A percentile compares a stretch with the other conserved stretches of the same genome.
These are phyloP conservation scores for Ogataea nakhonphanomensis DNA, from an alignment of 805 yeast genomes.

Conservation along the genomic window DNA sequence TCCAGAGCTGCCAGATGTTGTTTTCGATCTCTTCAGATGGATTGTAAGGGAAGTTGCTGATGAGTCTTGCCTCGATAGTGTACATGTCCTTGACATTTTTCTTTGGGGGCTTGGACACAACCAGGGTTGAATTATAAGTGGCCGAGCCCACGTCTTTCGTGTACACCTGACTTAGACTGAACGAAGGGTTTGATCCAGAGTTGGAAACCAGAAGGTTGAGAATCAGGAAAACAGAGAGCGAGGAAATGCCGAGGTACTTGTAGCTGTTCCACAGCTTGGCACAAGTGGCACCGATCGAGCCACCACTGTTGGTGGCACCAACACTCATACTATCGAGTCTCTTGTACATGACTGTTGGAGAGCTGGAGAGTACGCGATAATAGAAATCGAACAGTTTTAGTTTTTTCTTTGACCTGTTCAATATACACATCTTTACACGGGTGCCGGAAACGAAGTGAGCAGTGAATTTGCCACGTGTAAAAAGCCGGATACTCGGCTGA, in stretches of 20 bases:
- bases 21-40: slow-evolving; percentile 26
- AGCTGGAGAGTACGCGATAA: neutral
- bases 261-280: slow-evolving; percentile 22
- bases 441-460: slow-evolving; percentile 3
- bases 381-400: neutral
- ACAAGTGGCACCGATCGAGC: slow-evolving; percentile 5
- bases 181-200: slow-evolving; percentile 12
- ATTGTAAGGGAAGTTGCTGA: slow-evolving; percentile 30
- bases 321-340: slow-evolving; percentile 17
- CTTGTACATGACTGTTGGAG: slow-evolving; percentile 16
- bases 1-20: slow-evolving; percentile 33
- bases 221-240: slow-evolving; percentile 21
- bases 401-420: slow-evolving; percentile 12
- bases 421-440: slow-evolving; percentile 5
- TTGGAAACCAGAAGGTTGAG: slow-evolving; percentile 19
- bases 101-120: slow-evolving; percentile 19
- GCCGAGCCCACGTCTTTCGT: slow-evolving; percentile 19
- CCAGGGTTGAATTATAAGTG: slow-evolving; percentile 12
- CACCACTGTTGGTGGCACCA: slow-evolving; percentile 4
- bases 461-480: slow-evolving; percentile 1
- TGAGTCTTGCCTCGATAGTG: slow-evolving; percentile 29
- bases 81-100: slow-evolving; percentile 30
- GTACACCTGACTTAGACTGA: slow-evolving; percentile 18
- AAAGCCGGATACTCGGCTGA: neutral
- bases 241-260: slow-evolving; percentile 21